These are phyloP conservation scores for Penicillium simplicissimum DNA, from an alignment of 495 filamentous ascomycete species.

Conservation along the genomic window DNA sequence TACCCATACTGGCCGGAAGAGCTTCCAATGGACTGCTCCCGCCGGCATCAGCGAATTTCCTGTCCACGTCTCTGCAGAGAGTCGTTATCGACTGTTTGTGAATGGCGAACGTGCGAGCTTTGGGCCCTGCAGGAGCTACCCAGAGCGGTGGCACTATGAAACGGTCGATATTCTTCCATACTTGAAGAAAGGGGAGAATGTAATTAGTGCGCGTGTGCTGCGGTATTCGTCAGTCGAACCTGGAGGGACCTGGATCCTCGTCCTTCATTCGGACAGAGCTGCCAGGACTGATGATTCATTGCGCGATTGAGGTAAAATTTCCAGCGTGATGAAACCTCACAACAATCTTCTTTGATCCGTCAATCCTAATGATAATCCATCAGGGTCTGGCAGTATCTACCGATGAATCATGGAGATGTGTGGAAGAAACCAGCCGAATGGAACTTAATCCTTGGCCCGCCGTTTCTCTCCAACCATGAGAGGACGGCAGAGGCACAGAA, in stretches of 20 bases:
- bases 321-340: not conserved
- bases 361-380: not conserved
- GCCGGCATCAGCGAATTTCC: not conserved
- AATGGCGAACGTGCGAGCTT: slow-evolving; percentile 28
- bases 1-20: slow-evolving; percentile 22
- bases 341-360: not conserved
- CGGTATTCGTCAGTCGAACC: slow-evolving; percentile 21
- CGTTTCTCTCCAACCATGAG: slow-evolving; percentile 30
- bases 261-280: slow-evolving; percentile 23
- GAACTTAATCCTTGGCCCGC: slow-evolving; percentile 29
- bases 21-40: slow-evolving; percentile 17
- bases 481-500: slow-evolving; percentile 10
- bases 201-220: slow-evolving; percentile 26
- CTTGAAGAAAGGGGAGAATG: slow-evolving; percentile 17
- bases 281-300: slow-evolving; percentile 26
- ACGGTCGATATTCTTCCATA: slow-evolving; percentile 29
- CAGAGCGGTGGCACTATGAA: slow-evolving; percentile 30
- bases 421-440: slow-evolving; percentile 22
- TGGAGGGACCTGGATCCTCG: slow-evolving; percentile 22
- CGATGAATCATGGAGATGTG: slow-evolving; percentile 22
- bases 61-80: slow-evolving; percentile 32
- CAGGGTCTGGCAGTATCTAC: slow-evolving; percentile 19
- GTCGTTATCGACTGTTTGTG: slow-evolving; percentile 30
- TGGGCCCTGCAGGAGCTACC: slow-evolving; percentile 30
- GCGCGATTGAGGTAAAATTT: slow-evolving; percentile 8